phyloP scores from a whole-genome alignment of 2,329 filamentous ascomycete genomes.

The Ophiostoma populinum region DNA sequence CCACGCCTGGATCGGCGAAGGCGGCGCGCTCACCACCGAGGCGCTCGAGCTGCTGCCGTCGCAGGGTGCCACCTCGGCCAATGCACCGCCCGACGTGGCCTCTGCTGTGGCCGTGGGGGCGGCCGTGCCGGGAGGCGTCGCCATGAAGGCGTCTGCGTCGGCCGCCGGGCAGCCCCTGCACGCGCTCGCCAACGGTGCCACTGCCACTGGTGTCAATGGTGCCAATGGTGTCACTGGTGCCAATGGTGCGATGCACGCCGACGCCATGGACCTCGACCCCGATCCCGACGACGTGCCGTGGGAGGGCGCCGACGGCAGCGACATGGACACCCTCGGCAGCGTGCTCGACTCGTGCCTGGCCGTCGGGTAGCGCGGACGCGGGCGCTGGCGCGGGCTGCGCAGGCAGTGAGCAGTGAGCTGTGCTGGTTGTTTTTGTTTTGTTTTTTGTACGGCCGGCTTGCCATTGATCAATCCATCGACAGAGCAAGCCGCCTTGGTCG shows the following conservation, averaged over 20 bases:
- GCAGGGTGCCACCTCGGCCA: background rate
- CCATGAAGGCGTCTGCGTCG: constrained; percentile 10
- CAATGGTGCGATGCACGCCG: no score
- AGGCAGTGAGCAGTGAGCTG: background rate
- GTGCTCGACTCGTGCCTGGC: constrained; percentile 40
- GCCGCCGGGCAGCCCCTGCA: constrained; percentile 19
- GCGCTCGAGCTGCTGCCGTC: background rate
- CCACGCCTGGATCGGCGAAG: constrained; percentile 31
- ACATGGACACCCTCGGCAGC: constrained; percentile 34
- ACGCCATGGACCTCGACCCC: constrained; percentile 42
- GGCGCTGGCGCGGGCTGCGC: no score
- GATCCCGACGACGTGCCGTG: constrained; percentile 39
- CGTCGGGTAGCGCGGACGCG: constrained; percentile 25
- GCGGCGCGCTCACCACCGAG: background rate
- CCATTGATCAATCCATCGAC: no score
- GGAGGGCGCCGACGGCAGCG: constrained; percentile 39
- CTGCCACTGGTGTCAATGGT: no score
- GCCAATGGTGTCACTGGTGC: no score
- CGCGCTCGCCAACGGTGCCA: constrained; percentile 27
- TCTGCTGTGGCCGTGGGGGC: background rate
- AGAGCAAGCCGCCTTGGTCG: no score
- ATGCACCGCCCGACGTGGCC: background rate
- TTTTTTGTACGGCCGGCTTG: background rate
- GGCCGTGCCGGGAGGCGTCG: background rate
- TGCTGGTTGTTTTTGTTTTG: background rate